phyloP scores from a whole-genome alignment of 164 flowering plant species.

The Vitis rupestris region DNA sequence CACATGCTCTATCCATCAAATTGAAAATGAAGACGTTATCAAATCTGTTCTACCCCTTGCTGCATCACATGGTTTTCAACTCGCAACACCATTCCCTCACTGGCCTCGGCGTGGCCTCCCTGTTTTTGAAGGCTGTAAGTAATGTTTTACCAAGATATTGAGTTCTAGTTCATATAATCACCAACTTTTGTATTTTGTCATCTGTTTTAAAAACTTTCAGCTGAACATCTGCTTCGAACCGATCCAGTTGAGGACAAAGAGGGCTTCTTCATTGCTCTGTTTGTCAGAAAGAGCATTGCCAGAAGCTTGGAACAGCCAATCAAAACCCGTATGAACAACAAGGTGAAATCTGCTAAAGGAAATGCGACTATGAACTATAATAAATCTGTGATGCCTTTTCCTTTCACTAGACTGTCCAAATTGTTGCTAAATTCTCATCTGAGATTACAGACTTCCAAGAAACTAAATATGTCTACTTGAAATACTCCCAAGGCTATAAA shows the following conservation, averaged over 20 bases:
- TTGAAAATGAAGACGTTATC: conserved; percentile 90
- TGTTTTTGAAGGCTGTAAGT: conserved; percentile 80
- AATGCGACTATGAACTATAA: background rate
- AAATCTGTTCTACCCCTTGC: conserved; percentile 75
- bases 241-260: conserved; percentile 73
- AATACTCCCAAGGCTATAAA: no score
- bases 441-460: background rate
- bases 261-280: conserved; percentile 89
- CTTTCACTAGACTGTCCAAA: conserved; percentile 2
- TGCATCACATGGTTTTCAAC: conserved; percentile 59
- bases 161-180: background rate
- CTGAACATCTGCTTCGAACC: conserved; percentile 61
- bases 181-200: background rate
- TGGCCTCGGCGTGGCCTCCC: conserved; percentile 96
- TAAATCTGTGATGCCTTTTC: background rate
- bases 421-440: background rate
- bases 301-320: conserved; percentile 1
- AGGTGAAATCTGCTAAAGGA: background rate
- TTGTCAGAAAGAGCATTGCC: conserved; percentile 35
- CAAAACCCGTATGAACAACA: background rate
- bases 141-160: background rate
- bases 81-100: conserved; percentile 63
- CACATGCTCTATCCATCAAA: conserved; percentile 88
- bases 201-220: conserved; percentile 31
- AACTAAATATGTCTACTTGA: no score